Conservation (phyloP, 73 alveolate genomes). For the Tetrahymena malaccensis region DNA sequence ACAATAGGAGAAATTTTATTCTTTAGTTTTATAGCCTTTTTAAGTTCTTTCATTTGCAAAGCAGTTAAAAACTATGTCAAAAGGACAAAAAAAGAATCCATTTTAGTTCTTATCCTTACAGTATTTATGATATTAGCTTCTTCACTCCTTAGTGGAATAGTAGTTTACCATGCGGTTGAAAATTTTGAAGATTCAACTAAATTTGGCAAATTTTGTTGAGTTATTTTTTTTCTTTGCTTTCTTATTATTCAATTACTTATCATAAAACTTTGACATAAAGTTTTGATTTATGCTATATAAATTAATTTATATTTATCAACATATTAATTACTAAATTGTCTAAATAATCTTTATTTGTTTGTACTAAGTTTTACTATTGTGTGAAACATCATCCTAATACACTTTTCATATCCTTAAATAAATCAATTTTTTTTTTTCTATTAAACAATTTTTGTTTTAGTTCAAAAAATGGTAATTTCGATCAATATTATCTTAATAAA, state of each 20-base stretch:
- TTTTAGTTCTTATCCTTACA: background rate
- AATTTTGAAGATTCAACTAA: background rate
- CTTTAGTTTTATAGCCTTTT: background rate
- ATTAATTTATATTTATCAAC: no score
- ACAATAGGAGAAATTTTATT: background rate
- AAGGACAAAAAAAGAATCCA: background rate
- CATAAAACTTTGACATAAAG: background rate
- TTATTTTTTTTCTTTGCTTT: background rate
- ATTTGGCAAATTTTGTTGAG: background rate
- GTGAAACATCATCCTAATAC: no score
- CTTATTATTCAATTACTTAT: background rate
- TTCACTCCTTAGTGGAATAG: background rate
- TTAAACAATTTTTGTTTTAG: no score
- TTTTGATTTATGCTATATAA: no score
- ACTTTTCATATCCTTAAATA: no score
- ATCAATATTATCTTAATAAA: no score
- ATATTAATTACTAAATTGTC: no score
- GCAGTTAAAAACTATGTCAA: background rate
- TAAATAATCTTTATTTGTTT: no score
- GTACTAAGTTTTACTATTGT: no score
- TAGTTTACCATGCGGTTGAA: background rate
- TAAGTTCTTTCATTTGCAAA: background rate
- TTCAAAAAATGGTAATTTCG: no score
- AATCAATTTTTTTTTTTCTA: no score
- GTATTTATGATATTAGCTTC: background rate